Base-by-base conservation (phyloP, 2,329 filamentous ascomycete species). In the Juglanconis sp. region DNA sequence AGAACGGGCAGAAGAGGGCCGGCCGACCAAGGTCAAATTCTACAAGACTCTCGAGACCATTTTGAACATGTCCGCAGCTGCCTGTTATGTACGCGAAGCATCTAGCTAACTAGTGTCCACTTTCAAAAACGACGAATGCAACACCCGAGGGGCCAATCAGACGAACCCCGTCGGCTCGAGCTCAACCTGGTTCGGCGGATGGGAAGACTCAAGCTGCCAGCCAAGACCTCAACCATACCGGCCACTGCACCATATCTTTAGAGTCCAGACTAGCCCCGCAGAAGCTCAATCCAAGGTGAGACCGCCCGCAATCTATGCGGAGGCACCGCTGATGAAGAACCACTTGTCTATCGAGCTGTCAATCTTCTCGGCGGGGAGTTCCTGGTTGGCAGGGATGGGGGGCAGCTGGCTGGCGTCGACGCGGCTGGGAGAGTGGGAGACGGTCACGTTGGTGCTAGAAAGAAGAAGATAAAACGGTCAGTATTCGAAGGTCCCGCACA, bases 291-390 rank as follows among this genome's bases (percentile, higher is more conserved):
- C 11, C n/a, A 34, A 24, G 9, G 15, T 15, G 32, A 69, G 68
- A 65, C 63, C 35, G 61, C 30, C 11, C 17, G 36, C 57, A 54
- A 46, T 54, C 53, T 90, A 94, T 70, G 89, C 83, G 70, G 92
- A 91, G 74, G 95, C 95, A 78, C 95, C 95, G 77, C 92, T 96
- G 80, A 99, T 99, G 87, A 98, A 99, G 90, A 99, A 99, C 95
- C 95, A 99, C 88, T 99, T 99, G 87, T 99, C 95, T 74, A 98
- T 96, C 79, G 89, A 96, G 75, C 87, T 85, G 75, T 99, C 95
- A 70, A 99, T 96, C 73, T 94, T 93, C 67, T 89, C 94, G 63
- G 95, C 87, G 59, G 85, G 76, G 61, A 96, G 82, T 72, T 96
- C 88, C 86, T 97, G 85, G 79, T 90, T 82, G 65, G 84, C 73